Conservation (phyloP, 306 rosid species). For the Calophaca sinica region DNA sequence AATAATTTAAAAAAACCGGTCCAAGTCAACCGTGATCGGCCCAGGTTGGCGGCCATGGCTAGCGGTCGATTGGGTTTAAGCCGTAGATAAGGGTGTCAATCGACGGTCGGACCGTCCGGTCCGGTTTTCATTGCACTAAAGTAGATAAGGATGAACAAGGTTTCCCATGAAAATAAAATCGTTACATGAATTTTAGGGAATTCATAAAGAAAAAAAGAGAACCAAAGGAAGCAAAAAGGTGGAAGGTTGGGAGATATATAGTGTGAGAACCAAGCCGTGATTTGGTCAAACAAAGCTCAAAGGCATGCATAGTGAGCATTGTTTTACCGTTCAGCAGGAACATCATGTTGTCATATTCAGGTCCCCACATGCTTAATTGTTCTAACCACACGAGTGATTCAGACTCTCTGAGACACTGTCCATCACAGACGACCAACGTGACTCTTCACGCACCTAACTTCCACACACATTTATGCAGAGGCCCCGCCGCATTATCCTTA, state of each 20-base stretch:
- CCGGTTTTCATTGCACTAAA: no score
- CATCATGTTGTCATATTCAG: conserved; percentile 45
- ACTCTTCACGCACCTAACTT: conserved; percentile 28
- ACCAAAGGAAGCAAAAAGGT: conserved; percentile 39
- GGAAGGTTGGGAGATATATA: conserved; percentile 33
- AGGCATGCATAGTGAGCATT: not conserved
- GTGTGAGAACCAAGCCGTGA: not conserved
- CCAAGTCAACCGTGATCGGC: no score
- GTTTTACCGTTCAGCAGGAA: conserved; percentile 37
- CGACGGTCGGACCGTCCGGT: no score
- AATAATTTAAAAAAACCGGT: no score
- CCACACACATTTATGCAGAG: conserved; percentile 35
- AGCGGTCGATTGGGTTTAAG: no score
- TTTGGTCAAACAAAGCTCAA: conserved; percentile 42
- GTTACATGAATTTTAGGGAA: not conserved
- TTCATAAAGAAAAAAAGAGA: conserved; percentile 16
- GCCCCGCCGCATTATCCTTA: conserved; percentile 43
- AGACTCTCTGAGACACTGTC: conserved; percentile 40
- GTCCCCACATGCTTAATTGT: conserved; percentile 52
- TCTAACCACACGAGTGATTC: conserved; percentile 56
- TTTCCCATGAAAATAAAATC: conserved; percentile 29
- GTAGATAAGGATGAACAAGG: conserved; percentile 51
- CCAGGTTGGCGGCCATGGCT: no score
- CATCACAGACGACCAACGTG: conserved; percentile 10
- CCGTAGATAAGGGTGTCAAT: no score